Percentiles rank a stretch among this genome's conserved stretches.
Evolutionary conservation across 176 grass and related monocot species (phyloP).

Genomic region (Raddia distichophylla): DNA sequence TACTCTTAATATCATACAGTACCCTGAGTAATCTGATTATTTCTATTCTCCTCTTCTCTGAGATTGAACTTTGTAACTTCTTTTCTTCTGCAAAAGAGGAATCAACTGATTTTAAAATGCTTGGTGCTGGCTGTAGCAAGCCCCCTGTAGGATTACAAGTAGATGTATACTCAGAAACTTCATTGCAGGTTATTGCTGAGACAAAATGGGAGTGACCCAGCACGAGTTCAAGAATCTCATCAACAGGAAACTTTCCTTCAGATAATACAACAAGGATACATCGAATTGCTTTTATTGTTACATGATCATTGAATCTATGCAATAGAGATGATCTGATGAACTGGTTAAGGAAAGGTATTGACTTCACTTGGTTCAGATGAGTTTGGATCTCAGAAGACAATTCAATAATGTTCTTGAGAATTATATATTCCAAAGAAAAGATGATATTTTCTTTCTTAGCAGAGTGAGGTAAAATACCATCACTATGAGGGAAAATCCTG

Average conservation of each 20-base stretch:
- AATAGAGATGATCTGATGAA: slow-evolving; percentile 90
- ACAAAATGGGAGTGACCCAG: slow-evolving; percentile 94
- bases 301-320: slow-evolving; percentile 81
- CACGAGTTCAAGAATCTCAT: slow-evolving; percentile 85
- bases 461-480: slow-evolving; percentile 26
- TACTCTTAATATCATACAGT: slow-evolving; percentile 73
- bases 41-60: slow-evolving; percentile 73
- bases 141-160: slow-evolving; percentile 46
- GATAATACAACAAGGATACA: slow-evolving; percentile 76
- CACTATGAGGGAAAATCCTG: slow-evolving; percentile 50
- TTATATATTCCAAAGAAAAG: slow-evolving; percentile 69
- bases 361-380: slow-evolving; percentile 55
- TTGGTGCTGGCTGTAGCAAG: slow-evolving; percentile 72
- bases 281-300: slow-evolving; percentile 80
- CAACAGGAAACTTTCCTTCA: slow-evolving; percentile 64
- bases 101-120: slow-evolving; percentile 80
- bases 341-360: slow-evolving; percentile 70
- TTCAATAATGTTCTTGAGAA: slow-evolving; percentile 84
- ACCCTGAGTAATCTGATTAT: slow-evolving; percentile 88
- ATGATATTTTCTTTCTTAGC: slow-evolving; percentile 30
- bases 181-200: slow-evolving; percentile 53
- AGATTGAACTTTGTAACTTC: slow-evolving; percentile 35
- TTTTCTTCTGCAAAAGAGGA: slow-evolving; percentile 44
- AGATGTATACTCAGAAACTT: slow-evolving; percentile 51
- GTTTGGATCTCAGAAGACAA: slow-evolving; percentile 60